phyloP scores from a whole-genome alignment of 345 rosid species.

The Excoecaria cochinchinensis region DNA sequence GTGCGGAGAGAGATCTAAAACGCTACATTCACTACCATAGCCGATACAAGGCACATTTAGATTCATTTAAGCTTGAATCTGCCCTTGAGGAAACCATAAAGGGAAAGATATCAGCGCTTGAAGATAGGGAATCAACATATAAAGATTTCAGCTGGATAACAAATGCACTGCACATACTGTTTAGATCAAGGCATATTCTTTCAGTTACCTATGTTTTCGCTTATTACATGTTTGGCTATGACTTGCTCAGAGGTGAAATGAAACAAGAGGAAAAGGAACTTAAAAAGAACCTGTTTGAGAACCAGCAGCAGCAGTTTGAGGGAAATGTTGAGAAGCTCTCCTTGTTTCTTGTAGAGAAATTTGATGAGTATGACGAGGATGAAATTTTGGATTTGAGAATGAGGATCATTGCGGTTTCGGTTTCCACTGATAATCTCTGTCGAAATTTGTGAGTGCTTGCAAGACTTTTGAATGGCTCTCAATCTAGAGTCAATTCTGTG shows the following conservation, averaged over 20 bases:
- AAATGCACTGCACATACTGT: slow-evolving; percentile 46
- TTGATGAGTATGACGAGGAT: slow-evolving; percentile 25
- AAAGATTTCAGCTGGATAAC: slow-evolving; percentile 58
- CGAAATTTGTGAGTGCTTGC: slow-evolving; percentile 34
- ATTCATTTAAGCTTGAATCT: slow-evolving; percentile 52
- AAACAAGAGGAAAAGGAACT: slow-evolving; percentile 35
- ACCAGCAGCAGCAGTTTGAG: slow-evolving; percentile 47
- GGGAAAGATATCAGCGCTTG: slow-evolving; percentile 35
- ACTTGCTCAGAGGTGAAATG: slow-evolving; percentile 44
- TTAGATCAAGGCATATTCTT: slow-evolving; percentile 52
- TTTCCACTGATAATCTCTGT: slow-evolving; percentile 44
- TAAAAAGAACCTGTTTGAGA: slow-evolving; percentile 42
- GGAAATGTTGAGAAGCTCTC: slow-evolving; percentile 45
- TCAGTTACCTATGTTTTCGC: slow-evolving; percentile 59
- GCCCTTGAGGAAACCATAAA: slow-evolving; percentile 37
- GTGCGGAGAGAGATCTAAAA: slow-evolving; percentile 40
- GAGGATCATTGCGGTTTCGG: slow-evolving; percentile 29
- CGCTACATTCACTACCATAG: slow-evolving; percentile 55
- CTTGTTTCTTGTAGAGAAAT: slow-evolving; percentile 33
- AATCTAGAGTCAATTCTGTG: not conserved
- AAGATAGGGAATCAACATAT: slow-evolving; percentile 34
- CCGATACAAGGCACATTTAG: slow-evolving; percentile 56
- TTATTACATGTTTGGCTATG: slow-evolving; percentile 53
- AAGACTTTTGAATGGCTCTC: not conserved
- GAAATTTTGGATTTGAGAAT: slow-evolving; percentile 22